phyloP scores from a whole-genome alignment of 805 yeast species.

The Schwanniomyces vanrijiae region DNA sequence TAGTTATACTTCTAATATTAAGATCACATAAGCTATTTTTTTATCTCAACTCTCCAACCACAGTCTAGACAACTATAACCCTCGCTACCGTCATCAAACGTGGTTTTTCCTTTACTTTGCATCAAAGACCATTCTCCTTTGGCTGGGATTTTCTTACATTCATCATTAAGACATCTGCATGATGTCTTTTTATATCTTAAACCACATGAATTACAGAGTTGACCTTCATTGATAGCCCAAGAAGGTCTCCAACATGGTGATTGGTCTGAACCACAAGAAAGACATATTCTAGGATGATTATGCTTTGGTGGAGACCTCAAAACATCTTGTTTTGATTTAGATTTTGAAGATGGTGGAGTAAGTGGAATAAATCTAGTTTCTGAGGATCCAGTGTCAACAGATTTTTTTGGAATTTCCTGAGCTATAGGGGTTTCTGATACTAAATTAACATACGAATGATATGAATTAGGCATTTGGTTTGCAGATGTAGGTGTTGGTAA shows the following conservation, averaged over 20 bases:
- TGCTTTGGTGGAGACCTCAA: constrained; percentile 33
- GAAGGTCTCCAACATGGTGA: constrained; percentile 99
- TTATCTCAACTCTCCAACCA: constrained; percentile 43
- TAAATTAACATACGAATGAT: neutral
- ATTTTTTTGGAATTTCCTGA: constrained; percentile 5
- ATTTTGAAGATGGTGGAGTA: constrained; percentile 39
- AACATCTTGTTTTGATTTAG: constrained; percentile 28
- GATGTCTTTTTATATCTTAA: constrained; percentile 91
- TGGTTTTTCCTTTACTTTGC: constrained; percentile 62
- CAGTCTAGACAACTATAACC: constrained; percentile 45
- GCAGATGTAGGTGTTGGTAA: constrained; percentile 14
- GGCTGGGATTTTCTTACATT: constrained; percentile 89
- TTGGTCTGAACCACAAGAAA: constrained; percentile 86
- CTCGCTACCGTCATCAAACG: constrained; percentile 38
- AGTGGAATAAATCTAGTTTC: constrained; percentile 37
- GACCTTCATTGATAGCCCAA: constrained; percentile 91
- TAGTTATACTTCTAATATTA: neutral
- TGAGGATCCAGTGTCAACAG: constrained; percentile 4
- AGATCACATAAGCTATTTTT: constrained; percentile 12
- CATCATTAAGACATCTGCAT: constrained; percentile 76
- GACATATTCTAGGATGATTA: constrained; percentile 58
- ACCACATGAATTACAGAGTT: constrained; percentile 95
- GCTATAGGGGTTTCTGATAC: neutral
- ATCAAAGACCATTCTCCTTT: constrained; percentile 93
- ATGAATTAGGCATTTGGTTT: neutral